Percentiles rank a stretch among this genome's conserved stretches.
phyloP scores from a whole-genome alignment of 1,139 yeast species.

The Pichia sp. region DNA sequence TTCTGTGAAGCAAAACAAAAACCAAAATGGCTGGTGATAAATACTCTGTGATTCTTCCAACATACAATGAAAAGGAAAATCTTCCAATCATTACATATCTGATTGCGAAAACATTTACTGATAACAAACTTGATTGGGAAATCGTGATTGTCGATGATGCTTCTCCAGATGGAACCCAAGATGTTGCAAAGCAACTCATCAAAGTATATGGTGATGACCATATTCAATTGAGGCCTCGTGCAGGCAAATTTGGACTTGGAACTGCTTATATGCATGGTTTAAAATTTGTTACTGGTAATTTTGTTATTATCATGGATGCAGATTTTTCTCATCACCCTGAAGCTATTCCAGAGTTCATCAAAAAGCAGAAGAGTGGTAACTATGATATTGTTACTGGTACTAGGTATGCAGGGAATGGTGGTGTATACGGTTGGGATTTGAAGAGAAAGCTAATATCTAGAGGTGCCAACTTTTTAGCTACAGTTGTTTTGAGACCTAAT shows the following conservation, averaged over 20 bases:
- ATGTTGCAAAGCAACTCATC: conserved; percentile 59
- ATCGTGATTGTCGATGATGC: conserved; percentile 73
- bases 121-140: conserved; percentile 63
- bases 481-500: conserved; percentile 62
- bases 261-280: conserved; percentile 80
- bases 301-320: conserved; percentile 79
- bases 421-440: conserved; percentile 82
- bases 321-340: conserved; percentile 80
- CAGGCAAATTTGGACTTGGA: conserved; percentile 75
- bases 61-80: conserved; percentile 68
- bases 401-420: conserved; percentile 75
- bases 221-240: conserved; percentile 63
- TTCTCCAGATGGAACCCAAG: conserved; percentile 81
- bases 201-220: conserved; percentile 56
- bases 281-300: conserved; percentile 65
- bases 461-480: conserved; percentile 76
- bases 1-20: background rate
- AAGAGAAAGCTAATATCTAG: conserved; percentile 73
- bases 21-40: conserved; percentile 34
- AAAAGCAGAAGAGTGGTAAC: conserved; percentile 55
- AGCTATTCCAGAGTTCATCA: conserved; percentile 70
- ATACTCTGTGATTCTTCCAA: conserved; percentile 72
- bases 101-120: conserved; percentile 62
- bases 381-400: conserved; percentile 83
- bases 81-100: conserved; percentile 69